These are phyloP conservation scores for Macadamia tetraphylla DNA, from an alignment of 164 flowering plant genomes.

Conservation along the genomic window DNA sequence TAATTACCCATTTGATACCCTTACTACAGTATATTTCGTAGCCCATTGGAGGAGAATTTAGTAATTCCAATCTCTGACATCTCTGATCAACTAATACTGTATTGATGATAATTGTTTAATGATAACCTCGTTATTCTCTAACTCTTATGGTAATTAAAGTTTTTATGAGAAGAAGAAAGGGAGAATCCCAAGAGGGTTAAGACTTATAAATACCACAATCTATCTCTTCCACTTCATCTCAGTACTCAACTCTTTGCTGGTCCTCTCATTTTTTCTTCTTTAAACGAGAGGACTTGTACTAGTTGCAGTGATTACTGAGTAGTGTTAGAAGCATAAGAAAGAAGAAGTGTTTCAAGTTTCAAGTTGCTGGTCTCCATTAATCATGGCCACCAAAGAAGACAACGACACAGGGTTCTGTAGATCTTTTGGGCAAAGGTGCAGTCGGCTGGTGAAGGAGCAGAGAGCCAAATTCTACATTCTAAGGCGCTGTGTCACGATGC, in stretches of 20 bases:
- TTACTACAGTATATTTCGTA: no score
- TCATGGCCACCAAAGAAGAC: conserved; percentile 10
- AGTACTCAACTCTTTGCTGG: neutral
- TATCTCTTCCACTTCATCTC: neutral
- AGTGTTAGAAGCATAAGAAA: neutral
- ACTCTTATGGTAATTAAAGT: no score
- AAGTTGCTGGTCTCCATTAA: neutral
- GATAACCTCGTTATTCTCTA: no score
- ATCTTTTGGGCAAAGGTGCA: conserved; percentile 55
- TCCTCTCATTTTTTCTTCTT: no score
- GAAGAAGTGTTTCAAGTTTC: neutral
- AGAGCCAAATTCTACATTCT: conserved; percentile 68
- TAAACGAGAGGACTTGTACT: no score
- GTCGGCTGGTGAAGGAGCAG: conserved; percentile 61
- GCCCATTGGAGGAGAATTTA: no score
- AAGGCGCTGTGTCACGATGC: conserved; percentile 69
- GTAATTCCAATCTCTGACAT: no score
- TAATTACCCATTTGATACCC: no score
- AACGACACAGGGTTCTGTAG: conserved; percentile 22
- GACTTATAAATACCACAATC: neutral
- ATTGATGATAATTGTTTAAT: no score
- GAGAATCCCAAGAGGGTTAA: no score
- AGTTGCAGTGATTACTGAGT: neutral
- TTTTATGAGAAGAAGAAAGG: no score
- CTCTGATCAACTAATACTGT: no score